These are phyloP conservation scores for Mycotypha africana DNA, from an alignment of 371 early-diverging fungal genomes.

Conservation along the genomic window DNA sequence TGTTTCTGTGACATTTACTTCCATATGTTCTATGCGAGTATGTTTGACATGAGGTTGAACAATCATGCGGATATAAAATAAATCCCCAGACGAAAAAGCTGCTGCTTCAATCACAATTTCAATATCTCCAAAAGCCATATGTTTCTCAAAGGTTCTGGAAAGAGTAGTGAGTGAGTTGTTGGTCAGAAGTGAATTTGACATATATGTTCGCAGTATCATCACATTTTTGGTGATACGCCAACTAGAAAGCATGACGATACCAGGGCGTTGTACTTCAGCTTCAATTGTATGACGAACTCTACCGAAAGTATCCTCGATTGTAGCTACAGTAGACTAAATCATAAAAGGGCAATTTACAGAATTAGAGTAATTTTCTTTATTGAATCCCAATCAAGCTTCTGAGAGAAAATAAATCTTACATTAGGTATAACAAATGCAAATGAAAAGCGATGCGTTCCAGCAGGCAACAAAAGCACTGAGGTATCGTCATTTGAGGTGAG, in stretches of 20 bases:
- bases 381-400: background rate
- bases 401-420: constrained; percentile 15
- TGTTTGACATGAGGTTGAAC: constrained; percentile 36
- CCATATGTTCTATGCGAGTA: constrained; percentile 27
- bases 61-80: constrained; percentile 30
- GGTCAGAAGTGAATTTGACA: constrained; percentile 35
- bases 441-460: constrained; percentile 35
- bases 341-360: background rate
- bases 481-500: constrained; percentile 15
- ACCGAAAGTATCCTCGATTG: constrained; percentile 39
- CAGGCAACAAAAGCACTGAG: constrained; percentile 11
- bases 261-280: constrained; percentile 31
- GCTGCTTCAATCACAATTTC: constrained; percentile 37
- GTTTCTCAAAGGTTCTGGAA: constrained; percentile 35
- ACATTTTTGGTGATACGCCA: constrained; percentile 27
- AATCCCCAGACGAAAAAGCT: constrained; percentile 37
- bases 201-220: constrained; percentile 29
- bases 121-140: constrained; percentile 24
- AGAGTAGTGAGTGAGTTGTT: constrained; percentile 34
- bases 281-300: constrained; percentile 34
- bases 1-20: constrained; percentile 23
- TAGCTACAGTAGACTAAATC: constrained; percentile 28
- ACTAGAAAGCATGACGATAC: constrained; percentile 23
- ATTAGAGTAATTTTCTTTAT: background rate
- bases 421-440: constrained; percentile 40